These are phyloP conservation scores for Macrolepiota dolichaula DNA, from an alignment of 768 basidiomycete species.

Conservation along the genomic window DNA sequence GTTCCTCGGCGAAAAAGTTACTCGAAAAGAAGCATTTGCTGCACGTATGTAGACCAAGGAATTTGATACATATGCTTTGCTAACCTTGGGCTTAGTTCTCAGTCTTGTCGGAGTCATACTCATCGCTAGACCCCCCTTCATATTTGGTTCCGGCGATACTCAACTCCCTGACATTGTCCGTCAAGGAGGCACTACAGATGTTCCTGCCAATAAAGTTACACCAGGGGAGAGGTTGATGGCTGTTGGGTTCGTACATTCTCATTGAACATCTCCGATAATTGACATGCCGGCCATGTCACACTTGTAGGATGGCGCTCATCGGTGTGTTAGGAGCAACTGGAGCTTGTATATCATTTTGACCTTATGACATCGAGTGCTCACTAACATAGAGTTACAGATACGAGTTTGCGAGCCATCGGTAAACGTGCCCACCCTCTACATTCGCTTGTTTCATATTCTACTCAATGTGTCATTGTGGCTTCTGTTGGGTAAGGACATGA, in stretches of 20 bases:
- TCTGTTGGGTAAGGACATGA: constrained; percentile 26
- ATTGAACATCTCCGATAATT: background rate
- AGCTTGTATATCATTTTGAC: constrained; percentile 43
- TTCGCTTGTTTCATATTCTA: constrained; percentile 59
- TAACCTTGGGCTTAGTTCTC: no score
- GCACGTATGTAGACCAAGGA: constrained; percentile 28
- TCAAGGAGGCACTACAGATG: constrained; percentile 22
- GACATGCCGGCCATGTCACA: background rate
- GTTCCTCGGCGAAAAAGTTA: constrained; percentile 58
- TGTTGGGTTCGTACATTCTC: constrained; percentile 42
- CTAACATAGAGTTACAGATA: constrained; percentile 23
- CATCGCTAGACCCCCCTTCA: no score
- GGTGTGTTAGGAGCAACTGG: no score
- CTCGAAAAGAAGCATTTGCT: constrained; percentile 50
- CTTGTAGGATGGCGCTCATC: constrained; percentile 51
- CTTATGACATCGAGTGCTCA: background rate
- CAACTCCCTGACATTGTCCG: background rate
- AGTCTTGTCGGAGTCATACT: no score
- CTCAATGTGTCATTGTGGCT: constrained; percentile 42
- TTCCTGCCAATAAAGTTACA: no score
- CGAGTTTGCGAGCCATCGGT: constrained; percentile 55
- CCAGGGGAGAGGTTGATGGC: constrained; percentile 49
- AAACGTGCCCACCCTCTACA: no score
- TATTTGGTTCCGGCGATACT: constrained; percentile 52
- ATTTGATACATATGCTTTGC: background rate